These are phyloP conservation scores for Colletotrichum lindemuthianum DNA, from an alignment of 2,329 filamentous ascomycete species.

Conservation along the genomic window DNA sequence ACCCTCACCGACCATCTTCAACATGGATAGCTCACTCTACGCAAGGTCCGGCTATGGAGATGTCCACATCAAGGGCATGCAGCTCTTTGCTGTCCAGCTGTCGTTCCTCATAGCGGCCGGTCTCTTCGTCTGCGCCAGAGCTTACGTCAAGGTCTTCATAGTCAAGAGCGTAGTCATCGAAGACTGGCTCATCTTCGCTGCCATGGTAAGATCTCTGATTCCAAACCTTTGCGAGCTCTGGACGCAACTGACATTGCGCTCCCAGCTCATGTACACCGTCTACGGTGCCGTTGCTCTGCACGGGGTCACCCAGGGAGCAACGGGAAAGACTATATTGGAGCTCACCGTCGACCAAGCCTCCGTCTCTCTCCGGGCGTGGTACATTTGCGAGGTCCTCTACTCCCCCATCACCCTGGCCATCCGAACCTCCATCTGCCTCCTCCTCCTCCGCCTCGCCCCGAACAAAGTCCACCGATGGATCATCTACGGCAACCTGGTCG, in stretches of 20 bases:
- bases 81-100: slow-evolving; percentile 39
- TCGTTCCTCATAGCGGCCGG: slow-evolving; percentile 48
- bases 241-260: neutral
- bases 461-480: slow-evolving; percentile 46
- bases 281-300: slow-evolving; percentile 46
- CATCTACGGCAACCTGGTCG: slow-evolving; percentile 45
- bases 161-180: slow-evolving; percentile 55
- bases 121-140: slow-evolving; percentile 51
- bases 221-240: neutral
- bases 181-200: slow-evolving; percentile 58
- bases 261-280: slow-evolving; percentile 47
- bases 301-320: slow-evolving; percentile 43
- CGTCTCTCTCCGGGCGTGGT: slow-evolving; percentile 48
- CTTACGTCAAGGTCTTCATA: slow-evolving; percentile 55
- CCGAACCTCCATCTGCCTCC: slow-evolving; percentile 53
- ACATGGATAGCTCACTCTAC: slow-evolving; percentile 19
- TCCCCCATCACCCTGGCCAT: slow-evolving; percentile 50
- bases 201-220: slow-evolving; percentile 49
- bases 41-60: slow-evolving; percentile 2
- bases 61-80: slow-evolving; percentile 27
- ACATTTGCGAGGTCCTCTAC: slow-evolving; percentile 53
- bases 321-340: slow-evolving; percentile 40
- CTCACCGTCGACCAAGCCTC: slow-evolving; percentile 39
- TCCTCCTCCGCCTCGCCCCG: slow-evolving; percentile 52
- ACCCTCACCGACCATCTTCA: neutral